A percentile compares a stretch with the other conserved stretches of the same genome.
Evolutionary conservation across 202 grass and related monocot genomes (phyloP).

Genomic region (Elaeis oleifera): DNA sequence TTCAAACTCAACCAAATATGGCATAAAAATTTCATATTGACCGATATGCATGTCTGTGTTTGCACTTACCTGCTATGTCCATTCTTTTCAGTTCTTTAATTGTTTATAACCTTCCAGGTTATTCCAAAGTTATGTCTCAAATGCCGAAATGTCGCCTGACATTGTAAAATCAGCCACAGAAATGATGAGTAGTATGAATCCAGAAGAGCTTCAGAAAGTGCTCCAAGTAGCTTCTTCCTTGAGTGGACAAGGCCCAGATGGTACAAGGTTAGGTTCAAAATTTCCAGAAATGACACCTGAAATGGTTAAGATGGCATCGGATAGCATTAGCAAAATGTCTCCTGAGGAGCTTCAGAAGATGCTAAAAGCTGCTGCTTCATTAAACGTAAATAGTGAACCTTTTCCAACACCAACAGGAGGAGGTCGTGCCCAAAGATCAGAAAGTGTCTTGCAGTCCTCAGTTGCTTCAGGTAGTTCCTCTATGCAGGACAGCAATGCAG

Average conservation of each 20-base stretch:
- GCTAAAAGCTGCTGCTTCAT: conserved; percentile 53
- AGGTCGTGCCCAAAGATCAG: conserved; percentile 22
- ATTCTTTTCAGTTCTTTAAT: conserved; percentile 20
- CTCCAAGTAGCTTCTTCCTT: conserved; percentile 76
- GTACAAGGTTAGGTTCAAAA: conserved; percentile 50
- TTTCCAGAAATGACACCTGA: conserved; percentile 89
- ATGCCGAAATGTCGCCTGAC: conserved; percentile 64
- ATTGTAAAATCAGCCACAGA: conserved; percentile 69
- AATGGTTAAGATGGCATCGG: conserved; percentile 81
- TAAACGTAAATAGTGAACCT: conserved; percentile 45
- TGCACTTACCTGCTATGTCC: too few species aligned
- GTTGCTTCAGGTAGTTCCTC: conserved; percentile 22
- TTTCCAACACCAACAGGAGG: conserved; percentile 23
- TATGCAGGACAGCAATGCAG: conserved; percentile 7
- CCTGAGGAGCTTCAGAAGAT: conserved; percentile 84
- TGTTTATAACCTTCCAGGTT: conserved; percentile 32
- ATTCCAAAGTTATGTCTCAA: conserved; percentile 56
- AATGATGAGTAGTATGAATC: conserved; percentile 83
- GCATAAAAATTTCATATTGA: too few species aligned
- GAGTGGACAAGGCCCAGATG: conserved; percentile 36
- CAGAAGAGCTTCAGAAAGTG: conserved; percentile 93
- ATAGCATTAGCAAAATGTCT: conserved; percentile 74
- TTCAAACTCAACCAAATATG: too few species aligned
- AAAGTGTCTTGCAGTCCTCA: conserved; percentile 28
- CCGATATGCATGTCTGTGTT: too few species aligned